These are phyloP conservation scores for Phytophthora megakarya DNA, from an alignment of 352 stramenopile genomes.

Conservation along the genomic window DNA sequence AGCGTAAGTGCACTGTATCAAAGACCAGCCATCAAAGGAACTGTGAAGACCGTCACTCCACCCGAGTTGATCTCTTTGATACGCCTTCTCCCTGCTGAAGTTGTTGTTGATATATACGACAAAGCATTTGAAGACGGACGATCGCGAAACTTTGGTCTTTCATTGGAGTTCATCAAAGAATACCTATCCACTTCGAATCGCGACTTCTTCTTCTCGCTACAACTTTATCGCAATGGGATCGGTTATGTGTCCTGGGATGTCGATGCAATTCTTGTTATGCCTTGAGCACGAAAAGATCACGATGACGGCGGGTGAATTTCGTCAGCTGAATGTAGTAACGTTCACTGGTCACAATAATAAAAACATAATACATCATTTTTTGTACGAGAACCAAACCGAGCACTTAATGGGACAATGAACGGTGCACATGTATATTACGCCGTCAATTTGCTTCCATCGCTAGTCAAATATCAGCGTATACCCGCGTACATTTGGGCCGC, in stretches of 20 bases:
- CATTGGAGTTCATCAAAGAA: conserved; percentile 27
- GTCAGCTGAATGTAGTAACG: not conserved
- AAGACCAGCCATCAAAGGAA: conserved; percentile 18
- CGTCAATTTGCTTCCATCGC: conserved; percentile 26
- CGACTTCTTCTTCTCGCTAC: conserved; percentile 44
- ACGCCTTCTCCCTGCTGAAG: conserved; percentile 26
- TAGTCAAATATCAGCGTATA: conserved; percentile 31
- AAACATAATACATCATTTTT: not conserved
- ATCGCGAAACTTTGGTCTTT: conserved; percentile 17
- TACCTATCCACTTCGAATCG: conserved; percentile 17
- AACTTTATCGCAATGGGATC: conserved; percentile 30
- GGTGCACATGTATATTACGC: conserved; percentile 41
- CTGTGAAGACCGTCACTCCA: conserved; percentile 18
- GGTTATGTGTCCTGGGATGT: conserved; percentile 36
- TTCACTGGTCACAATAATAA: conserved; percentile 5
- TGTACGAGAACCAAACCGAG: conserved; percentile 11
- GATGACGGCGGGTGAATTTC: not conserved
- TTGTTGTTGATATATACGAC: conserved; percentile 33
- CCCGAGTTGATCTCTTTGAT: conserved; percentile 33
- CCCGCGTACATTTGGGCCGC: conserved; percentile 15
- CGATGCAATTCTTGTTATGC: conserved; percentile 36
- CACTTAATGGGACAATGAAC: conserved; percentile 30
- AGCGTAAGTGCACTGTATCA: conserved; percentile 35
- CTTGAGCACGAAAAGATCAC: conserved; percentile 8
- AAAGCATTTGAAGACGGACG: conserved; percentile 4